Conservation (phyloP, 1,139 yeast genomes). For the Candida mesenterica region DNA sequence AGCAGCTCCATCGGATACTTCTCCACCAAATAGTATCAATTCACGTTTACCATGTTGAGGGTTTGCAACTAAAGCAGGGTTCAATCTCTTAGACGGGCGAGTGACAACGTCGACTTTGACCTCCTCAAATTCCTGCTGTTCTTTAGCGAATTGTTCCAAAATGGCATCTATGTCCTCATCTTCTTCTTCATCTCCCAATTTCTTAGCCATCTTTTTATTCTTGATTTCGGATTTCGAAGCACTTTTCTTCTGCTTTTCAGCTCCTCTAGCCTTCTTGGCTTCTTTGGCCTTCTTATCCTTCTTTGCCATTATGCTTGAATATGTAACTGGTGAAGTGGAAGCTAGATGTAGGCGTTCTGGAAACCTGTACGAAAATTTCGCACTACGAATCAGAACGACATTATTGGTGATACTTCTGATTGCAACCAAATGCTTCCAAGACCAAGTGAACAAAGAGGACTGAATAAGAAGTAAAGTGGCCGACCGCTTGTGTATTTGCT, state of each 20-base stretch:
- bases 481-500: too few species aligned
- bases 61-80: slow-evolving; percentile 71
- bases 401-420: too few species aligned
- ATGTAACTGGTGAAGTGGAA: too few species aligned
- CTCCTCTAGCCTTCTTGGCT: slow-evolving; percentile 85
- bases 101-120: slow-evolving; percentile 57
- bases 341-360: too few species aligned
- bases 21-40: slow-evolving; percentile 88
- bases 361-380: too few species aligned
- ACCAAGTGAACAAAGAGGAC: too few species aligned
- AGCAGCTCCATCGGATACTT: slow-evolving; percentile 50
- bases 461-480: too few species aligned
- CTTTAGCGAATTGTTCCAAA: slow-evolving; percentile 71
- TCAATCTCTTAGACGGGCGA: slow-evolving; percentile 68
- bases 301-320: slow-evolving; percentile 65
- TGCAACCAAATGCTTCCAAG: too few species aligned
- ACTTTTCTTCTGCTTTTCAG: slow-evolving; percentile 79
- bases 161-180: slow-evolving; percentile 87
- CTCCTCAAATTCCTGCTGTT: slow-evolving; percentile 77
- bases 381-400: too few species aligned
- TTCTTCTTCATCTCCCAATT: slow-evolving; percentile 75
- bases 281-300: slow-evolving; percentile 84
- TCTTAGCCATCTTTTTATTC: slow-evolving; percentile 71
- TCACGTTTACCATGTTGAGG: slow-evolving; percentile 79
- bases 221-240: slow-evolving; percentile 70